phyloP scores from a whole-genome alignment of 257 asterid genomes.

The Solanum clarkiae region DNA sequence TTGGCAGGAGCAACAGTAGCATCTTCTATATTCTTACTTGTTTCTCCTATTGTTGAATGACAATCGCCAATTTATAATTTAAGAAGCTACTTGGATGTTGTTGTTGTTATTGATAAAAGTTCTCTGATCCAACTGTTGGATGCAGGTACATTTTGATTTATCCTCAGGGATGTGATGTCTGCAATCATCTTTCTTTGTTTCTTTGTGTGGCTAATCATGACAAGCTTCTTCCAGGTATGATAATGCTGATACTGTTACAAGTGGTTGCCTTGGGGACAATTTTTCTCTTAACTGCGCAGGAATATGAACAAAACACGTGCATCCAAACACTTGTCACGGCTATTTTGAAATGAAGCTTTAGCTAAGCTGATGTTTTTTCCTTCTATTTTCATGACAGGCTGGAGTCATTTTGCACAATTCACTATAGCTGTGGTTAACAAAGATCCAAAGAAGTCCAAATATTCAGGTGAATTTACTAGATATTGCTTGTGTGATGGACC shows the following conservation, averaged over 20 bases:
- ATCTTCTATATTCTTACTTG: neutral
- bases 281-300: too few species aligned
- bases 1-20: neutral
- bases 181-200: slow-evolving; percentile 91
- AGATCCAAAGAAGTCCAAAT: slow-evolving; percentile 83
- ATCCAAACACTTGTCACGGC: neutral
- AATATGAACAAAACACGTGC: too few species aligned
- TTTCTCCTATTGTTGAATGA: neutral
- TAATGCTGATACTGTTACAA: neutral
- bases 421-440: slow-evolving; percentile 90
- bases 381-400: slow-evolving; percentile 34
- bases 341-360: neutral
- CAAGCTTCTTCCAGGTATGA: slow-evolving; percentile 85
- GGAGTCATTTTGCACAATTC: slow-evolving; percentile 97
- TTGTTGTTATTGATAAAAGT: neutral
- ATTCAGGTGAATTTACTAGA: slow-evolving; percentile 45
- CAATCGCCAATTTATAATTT: neutral
- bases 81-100: neutral
- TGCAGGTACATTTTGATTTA: slow-evolving; percentile 85
- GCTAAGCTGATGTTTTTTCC: neutral
- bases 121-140: slow-evolving; percentile 13
- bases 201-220: slow-evolving; percentile 96
- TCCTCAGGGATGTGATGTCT: slow-evolving; percentile 93
- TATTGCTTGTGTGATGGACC: neutral
- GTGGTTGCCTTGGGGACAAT: too few species aligned